phyloP scores from a whole-genome alignment of 768 basidiomycete species.

The Lanmaoa rubissima region DNA sequence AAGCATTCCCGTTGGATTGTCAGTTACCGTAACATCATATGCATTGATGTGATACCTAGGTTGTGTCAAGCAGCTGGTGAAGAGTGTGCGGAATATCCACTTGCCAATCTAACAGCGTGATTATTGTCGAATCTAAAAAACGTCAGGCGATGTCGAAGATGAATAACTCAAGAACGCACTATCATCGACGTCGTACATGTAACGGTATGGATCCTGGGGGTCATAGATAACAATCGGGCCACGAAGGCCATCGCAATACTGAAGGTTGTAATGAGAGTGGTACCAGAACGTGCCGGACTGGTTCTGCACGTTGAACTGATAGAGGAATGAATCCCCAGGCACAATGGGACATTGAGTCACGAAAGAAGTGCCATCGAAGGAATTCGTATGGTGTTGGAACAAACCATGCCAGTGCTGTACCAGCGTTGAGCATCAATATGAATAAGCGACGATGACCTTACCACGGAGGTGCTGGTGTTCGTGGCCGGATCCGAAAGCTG shows the following conservation, averaged over 20 bases:
- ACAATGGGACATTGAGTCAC: slow-evolving; percentile 48
- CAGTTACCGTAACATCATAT: slow-evolving; percentile 19
- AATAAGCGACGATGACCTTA: slow-evolving; percentile 17
- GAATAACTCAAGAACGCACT: slow-evolving; percentile 4
- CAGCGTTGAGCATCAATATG: background rate
- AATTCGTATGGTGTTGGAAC: slow-evolving; percentile 40
- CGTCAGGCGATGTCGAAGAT: background rate
- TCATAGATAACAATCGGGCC: slow-evolving; percentile 50
- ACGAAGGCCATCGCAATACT: slow-evolving; percentile 57
- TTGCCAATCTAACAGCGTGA: slow-evolving; percentile 42
- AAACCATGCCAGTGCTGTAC: slow-evolving; percentile 48
- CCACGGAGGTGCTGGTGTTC: slow-evolving; percentile 42
- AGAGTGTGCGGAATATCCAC: background rate
- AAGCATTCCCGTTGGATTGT: slow-evolving; percentile 32
- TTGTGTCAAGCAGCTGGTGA: background rate
- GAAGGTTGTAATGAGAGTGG: slow-evolving; percentile 45
- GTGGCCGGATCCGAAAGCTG: slow-evolving; percentile 37
- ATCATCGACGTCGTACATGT: slow-evolving; percentile 40
- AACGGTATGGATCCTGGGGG: slow-evolving; percentile 30
- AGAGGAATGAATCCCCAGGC: slow-evolving; percentile 38
- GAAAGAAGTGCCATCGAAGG: slow-evolving; percentile 46
- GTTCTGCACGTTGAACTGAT: slow-evolving; percentile 32
- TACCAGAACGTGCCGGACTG: slow-evolving; percentile 47
- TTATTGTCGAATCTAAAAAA: slow-evolving; percentile 35
- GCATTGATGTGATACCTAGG: slow-evolving; percentile 25